A percentile compares a stretch with the other conserved stretches of the same genome.
Conservation (phyloP, 2,329 filamentous ascomycete species). For the Calycina marina region DNA sequence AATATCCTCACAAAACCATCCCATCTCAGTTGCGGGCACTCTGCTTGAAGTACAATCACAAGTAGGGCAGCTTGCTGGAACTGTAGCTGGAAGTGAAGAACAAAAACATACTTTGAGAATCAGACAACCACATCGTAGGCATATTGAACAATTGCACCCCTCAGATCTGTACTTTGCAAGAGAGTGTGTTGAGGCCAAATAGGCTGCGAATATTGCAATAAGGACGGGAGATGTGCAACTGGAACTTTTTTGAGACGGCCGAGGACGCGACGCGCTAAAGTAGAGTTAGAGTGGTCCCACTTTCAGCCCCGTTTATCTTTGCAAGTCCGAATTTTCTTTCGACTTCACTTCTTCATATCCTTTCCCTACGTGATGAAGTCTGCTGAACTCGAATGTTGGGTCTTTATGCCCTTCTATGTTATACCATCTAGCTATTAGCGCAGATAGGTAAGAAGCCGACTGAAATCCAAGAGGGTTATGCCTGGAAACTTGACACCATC, state of each 20-base stretch:
- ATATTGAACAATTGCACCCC: slow-evolving; percentile 17
- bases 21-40: slow-evolving; percentile 14
- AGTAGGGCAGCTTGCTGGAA: not conserved
- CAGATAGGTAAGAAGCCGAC: not conserved
- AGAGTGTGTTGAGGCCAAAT: not conserved
- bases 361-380: too few relatives aligned
- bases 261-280: not conserved
- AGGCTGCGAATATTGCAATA: slow-evolving; percentile 2
- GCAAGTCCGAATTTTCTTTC: too few relatives aligned
- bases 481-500: not conserved
- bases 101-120: slow-evolving; percentile 68
- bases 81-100: not conserved
- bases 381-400: not conserved
- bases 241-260: too few relatives aligned
- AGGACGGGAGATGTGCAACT: slow-evolving; percentile 5
- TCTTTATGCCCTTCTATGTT: not conserved
- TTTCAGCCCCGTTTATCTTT: not conserved
- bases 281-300: not conserved
- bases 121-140: slow-evolving; percentile 78
- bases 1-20: slow-evolving; percentile 1
- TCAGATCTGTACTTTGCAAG: not conserved
- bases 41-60: not conserved
- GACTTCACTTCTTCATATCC: too few relatives aligned
- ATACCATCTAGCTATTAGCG: not conserved
- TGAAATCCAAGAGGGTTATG: not conserved